phyloP scores from a whole-genome alignment of 257 asterid species.

The Solanum pinnatisectum region DNA sequence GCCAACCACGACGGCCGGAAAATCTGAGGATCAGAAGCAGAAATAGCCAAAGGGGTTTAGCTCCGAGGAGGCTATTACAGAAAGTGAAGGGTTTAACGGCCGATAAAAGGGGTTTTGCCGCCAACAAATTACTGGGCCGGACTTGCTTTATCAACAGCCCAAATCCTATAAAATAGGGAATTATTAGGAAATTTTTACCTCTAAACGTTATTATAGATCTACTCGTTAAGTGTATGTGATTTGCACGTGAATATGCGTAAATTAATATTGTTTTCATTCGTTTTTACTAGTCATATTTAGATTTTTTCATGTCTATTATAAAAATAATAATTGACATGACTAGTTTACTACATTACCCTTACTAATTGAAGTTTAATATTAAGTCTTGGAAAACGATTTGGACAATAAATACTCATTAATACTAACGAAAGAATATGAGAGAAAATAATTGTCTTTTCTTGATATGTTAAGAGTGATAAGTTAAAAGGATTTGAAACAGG shows the following conservation, averaged over 20 bases:
- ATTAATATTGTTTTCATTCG: too few species aligned
- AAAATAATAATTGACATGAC: neutral
- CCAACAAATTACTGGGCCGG: neutral
- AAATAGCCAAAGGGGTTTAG: neutral
- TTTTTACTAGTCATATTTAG: too few species aligned
- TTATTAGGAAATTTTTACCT: neutral
- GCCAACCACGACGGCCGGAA: neutral
- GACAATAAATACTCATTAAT: neutral
- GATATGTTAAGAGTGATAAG: neutral
- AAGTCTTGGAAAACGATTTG: neutral
- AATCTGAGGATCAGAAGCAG: neutral
- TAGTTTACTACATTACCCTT: neutral
- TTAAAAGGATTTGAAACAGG: too few species aligned
- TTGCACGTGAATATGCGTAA: accelerated
- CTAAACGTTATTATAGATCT: neutral
- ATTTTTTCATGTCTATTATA: too few species aligned
- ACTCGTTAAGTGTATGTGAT: neutral
- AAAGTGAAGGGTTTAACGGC: neutral
- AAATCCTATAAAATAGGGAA: neutral
- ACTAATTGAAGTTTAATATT: neutral
- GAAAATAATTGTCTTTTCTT: neutral
- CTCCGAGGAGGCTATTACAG: neutral
- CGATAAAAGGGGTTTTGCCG: neutral
- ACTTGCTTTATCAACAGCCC: neutral
- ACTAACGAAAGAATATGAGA: neutral